These are phyloP conservation scores for Pyrus pyrifolia DNA, from an alignment of 306 rosid species.

Conservation along the genomic window DNA sequence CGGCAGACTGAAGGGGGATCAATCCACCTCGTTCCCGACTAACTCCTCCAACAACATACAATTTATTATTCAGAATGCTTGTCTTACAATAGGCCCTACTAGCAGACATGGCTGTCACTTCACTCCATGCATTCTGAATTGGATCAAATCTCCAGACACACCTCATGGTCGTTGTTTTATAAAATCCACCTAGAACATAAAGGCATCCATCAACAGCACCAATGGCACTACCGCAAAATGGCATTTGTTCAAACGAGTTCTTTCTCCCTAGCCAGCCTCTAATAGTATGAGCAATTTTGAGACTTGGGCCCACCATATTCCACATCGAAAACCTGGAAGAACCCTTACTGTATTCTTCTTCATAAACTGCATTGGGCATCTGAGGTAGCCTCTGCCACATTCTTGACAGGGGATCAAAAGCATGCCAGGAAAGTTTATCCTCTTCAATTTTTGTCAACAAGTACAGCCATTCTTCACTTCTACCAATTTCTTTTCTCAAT, in stretches of 20 bases:
- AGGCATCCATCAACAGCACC: slow-evolving; percentile 80
- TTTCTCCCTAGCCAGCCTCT: slow-evolving; percentile 77
- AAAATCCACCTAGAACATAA: slow-evolving; percentile 91
- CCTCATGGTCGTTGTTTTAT: slow-evolving; percentile 64
- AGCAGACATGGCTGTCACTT: slow-evolving; percentile 63
- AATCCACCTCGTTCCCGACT: slow-evolving; percentile 76
- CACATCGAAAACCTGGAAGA: slow-evolving; percentile 56
- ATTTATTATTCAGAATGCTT: slow-evolving; percentile 69
- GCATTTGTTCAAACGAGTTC: slow-evolving; percentile 75
- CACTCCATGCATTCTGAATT: slow-evolving; percentile 56
- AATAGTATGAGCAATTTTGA: slow-evolving; percentile 63
- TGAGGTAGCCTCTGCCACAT: slow-evolving; percentile 82
- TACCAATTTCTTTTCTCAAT: slow-evolving; percentile 70
- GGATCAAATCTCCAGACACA: slow-evolving; percentile 82
- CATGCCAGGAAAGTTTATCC: slow-evolving; percentile 64
- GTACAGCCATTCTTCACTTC: slow-evolving; percentile 89
- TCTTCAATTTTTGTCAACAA: slow-evolving; percentile 65
- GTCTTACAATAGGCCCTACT: slow-evolving; percentile 93
- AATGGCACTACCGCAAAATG: slow-evolving; percentile 81
- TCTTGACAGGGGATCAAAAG: slow-evolving; percentile 65
- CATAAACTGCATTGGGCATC: slow-evolving; percentile 54
- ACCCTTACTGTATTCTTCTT: slow-evolving; percentile 50
- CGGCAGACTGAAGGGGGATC: slow-evolving; percentile 88
- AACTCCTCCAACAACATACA: slow-evolving; percentile 94
- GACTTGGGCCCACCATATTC: slow-evolving; percentile 67